Evolutionary conservation across 176 grass and related monocot genomes (phyloP), one percentile per base, ranked within the genome.

Genomic region (Luzula sylvatica): DNA sequence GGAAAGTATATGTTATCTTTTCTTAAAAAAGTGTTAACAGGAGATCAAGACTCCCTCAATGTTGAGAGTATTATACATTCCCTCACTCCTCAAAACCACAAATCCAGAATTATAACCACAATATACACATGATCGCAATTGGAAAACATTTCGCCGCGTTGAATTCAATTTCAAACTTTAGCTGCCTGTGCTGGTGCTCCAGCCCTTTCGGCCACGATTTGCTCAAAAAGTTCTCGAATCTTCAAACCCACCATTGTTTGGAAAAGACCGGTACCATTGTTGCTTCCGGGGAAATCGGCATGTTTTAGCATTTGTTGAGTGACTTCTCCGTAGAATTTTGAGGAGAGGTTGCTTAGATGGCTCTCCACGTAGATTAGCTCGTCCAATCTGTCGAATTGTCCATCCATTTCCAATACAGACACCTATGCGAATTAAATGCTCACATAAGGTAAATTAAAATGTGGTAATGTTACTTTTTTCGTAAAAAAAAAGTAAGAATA

Each of bases 251-350:
- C 1, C 13, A 94, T 81, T 3, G 88, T 87, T 60, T 87, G 88
- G 82, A 94, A 94, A 23, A 87, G 78, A 35, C 88, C 83, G 13
- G 88, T 87, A 47, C 88, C 82, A 17, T 94, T 94, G 82, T 80
- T 83, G 71, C 88, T 83, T 28, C 88, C 82, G 6, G 88, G 78
- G 58, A 94, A 87, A 46, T 94, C 88, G 5, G 83, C 46, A 24
- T 87, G 88, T 82, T 87, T 94, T 23, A 94, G 63, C 83, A 87
- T 87, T 70, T 87, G 83, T 58, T 94, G 88, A 56, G 87, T 94
- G 71, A 94, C 87, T 64, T 94, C 87, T 18, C 87, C 87, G 12
- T 94, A 94, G 56, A 87, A 94, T 70, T 94, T 94, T 64, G 75
- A 67, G 18, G 88, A 94, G 53, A 80, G 78, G 60, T 83, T 94